These are phyloP conservation scores for Lachancea sp. DNA, from an alignment of 805 yeast genomes.

Conservation along the genomic window DNA sequence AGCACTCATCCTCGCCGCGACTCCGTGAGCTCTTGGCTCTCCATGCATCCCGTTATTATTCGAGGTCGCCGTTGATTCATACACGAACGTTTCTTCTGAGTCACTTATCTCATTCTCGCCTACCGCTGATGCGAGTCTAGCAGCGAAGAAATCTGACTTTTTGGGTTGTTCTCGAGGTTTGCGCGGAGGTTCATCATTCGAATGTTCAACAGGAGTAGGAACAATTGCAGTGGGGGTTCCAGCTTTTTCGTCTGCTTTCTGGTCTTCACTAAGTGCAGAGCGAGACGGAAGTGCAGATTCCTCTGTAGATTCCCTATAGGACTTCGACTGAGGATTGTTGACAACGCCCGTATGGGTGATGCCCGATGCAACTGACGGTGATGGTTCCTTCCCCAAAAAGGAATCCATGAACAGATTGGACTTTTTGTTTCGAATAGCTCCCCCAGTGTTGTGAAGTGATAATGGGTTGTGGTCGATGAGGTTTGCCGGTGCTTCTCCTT, in stretches of 20 bases:
- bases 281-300: constrained; percentile 7
- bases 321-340: not conserved
- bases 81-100: constrained; percentile 93
- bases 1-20: constrained; percentile 30
- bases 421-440: constrained; percentile 34
- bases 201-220: not conserved
- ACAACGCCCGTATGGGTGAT: not conserved
- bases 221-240: not conserved
- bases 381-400: constrained; percentile 7
- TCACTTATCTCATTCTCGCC: constrained; percentile 84
- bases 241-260: not conserved
- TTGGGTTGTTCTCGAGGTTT: constrained; percentile 33
- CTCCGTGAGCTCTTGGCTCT: constrained; percentile 20
- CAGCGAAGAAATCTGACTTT: constrained; percentile 90
- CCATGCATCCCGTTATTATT: constrained; percentile 26
- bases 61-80: constrained; percentile 46
- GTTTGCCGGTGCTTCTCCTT: constrained; percentile 21
- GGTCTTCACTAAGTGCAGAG: not conserved
- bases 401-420: constrained; percentile 30
- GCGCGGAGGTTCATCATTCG: constrained; percentile 1
- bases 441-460: constrained; percentile 24
- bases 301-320: not conserved
- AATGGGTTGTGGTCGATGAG: constrained; percentile 28
- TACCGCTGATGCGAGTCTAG: constrained; percentile 88
- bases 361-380: constrained; percentile 2